These are phyloP conservation scores for Vaccinium macrocarpon DNA, from an alignment of 148 eudicot species.

Conservation along the genomic window DNA sequence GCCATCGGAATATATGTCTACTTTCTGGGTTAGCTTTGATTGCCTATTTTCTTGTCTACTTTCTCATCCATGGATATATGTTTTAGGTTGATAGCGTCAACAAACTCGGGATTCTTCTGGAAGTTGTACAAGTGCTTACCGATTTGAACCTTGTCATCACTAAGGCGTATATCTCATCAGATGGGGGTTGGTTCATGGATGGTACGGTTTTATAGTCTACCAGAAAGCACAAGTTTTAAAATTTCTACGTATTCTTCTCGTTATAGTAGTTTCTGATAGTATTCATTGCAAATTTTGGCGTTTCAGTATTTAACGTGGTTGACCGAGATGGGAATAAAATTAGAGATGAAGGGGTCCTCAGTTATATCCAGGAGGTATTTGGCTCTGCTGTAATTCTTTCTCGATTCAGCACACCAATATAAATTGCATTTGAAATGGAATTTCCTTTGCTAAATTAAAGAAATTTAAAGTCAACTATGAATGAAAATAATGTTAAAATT, in stretches of 20 bases:
- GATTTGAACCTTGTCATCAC: constrained; percentile 74
- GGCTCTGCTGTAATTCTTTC: background rate
- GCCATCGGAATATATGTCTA: background rate
- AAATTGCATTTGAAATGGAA: background rate
- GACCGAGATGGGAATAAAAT: constrained; percentile 68
- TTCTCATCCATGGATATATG: constrained; percentile 5
- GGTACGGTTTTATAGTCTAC: constrained; percentile 37
- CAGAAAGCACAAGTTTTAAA: too few relatives aligned
- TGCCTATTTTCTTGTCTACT: constrained; percentile 9
- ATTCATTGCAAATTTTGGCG: constrained; percentile 14
- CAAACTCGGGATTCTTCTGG: constrained; percentile 82
- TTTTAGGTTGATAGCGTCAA: constrained; percentile 93
- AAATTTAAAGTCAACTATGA: background rate
- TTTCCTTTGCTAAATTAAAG: background rate
- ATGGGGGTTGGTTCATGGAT: constrained; percentile 99
- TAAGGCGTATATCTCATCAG: constrained; percentile 89
- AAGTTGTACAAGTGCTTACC: constrained; percentile 87
- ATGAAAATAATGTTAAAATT: background rate
- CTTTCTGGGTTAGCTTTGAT: background rate
- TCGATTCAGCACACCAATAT: background rate
- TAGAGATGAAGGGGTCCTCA: constrained; percentile 54
- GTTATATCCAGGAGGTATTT: constrained; percentile 54
- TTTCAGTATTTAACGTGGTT: constrained; percentile 71
- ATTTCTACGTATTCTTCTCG: too few relatives aligned
- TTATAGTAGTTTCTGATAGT: constrained; percentile 19